Evolutionary conservation across 2,329 filamentous ascomycete species (phyloP).

Genomic region (Bisporella sp.): DNA sequence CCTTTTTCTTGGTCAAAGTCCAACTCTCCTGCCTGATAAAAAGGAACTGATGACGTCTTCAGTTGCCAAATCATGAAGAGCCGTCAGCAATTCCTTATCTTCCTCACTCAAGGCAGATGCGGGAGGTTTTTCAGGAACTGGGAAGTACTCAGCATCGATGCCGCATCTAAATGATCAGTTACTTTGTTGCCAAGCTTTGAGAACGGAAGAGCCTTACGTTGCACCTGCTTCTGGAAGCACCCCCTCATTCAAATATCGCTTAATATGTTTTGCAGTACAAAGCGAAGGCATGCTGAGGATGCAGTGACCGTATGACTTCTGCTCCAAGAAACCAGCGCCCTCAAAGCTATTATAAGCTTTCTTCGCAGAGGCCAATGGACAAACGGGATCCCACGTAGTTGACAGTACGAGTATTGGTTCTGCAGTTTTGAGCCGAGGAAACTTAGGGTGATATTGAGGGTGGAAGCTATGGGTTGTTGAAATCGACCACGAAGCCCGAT

Average conservation of each 20-base stretch:
- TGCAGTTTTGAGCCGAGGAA: constrained; percentile 13
- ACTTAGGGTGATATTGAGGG: constrained; percentile 12
- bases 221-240: constrained; percentile 10
- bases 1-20: too few relatives aligned
- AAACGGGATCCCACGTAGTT: constrained; percentile 20
- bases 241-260: constrained; percentile 17
- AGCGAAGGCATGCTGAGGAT: constrained; percentile 17
- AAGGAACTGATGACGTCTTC: neutral
- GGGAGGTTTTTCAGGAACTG: constrained; percentile 1
- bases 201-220: constrained; percentile 7
- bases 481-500: constrained; percentile 9
- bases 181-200: neutral
- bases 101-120: neutral
- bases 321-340: constrained; percentile 18
- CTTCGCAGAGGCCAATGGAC: constrained; percentile 15
- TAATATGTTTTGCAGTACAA: constrained; percentile 16
- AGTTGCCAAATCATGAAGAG: constrained; percentile 5
- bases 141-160: constrained; percentile 12
- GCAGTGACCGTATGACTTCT: constrained; percentile 20
- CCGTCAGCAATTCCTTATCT: constrained; percentile 9
- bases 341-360: constrained; percentile 19
- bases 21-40: neutral
- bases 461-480: constrained; percentile 11
- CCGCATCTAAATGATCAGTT: constrained; percentile 6
- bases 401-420: constrained; percentile 19